These are phyloP conservation scores for Gynostemma pentaphyllum DNA, from an alignment of 306 rosid species.

Conservation along the genomic window DNA sequence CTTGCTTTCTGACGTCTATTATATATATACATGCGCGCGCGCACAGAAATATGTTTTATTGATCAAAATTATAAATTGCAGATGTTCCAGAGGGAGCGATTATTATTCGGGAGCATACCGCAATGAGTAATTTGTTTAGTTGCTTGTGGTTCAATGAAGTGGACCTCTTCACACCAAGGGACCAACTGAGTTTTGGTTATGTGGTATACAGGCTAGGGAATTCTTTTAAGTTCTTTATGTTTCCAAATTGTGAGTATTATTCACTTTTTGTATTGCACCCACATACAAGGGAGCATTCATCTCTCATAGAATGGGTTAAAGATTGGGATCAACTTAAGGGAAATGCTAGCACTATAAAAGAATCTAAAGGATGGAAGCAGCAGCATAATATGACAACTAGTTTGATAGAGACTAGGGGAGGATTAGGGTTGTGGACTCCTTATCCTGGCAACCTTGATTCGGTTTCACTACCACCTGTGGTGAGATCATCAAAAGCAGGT, in stretches of 20 bases:
- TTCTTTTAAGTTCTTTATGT: slow-evolving; percentile 62
- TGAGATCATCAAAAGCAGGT: slow-evolving; percentile 89
- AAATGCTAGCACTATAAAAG: slow-evolving; percentile 14
- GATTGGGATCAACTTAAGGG: slow-evolving; percentile 58
- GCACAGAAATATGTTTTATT: neutral
- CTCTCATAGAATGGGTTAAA: slow-evolving; percentile 95
- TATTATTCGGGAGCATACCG: slow-evolving; percentile 72
- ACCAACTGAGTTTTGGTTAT: slow-evolving; percentile 95
- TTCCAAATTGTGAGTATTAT: slow-evolving; percentile 90
- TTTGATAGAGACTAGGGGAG: slow-evolving; percentile 77
- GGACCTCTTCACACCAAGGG: slow-evolving; percentile 93
- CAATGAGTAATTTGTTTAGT: slow-evolving; percentile 73
- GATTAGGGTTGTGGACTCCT: slow-evolving; percentile 84
- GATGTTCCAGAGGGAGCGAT: slow-evolving; percentile 98
- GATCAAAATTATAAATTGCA: slow-evolving; percentile 22
- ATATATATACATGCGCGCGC: no score
- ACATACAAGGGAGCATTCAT: slow-evolving; percentile 96
- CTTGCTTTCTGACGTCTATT: neutral
- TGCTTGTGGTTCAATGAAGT: slow-evolving; percentile 99
- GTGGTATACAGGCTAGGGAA: slow-evolving; percentile 72
- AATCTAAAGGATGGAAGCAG: slow-evolving; percentile 56
- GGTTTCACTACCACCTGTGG: slow-evolving; percentile 58
- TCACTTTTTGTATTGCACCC: slow-evolving; percentile 94
- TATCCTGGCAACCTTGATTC: slow-evolving; percentile 66
- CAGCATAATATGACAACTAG: slow-evolving; percentile 33